Evolutionary conservation across 768 basidiomycete species (phyloP).

Genomic region (Podaxis pistillaris): DNA sequence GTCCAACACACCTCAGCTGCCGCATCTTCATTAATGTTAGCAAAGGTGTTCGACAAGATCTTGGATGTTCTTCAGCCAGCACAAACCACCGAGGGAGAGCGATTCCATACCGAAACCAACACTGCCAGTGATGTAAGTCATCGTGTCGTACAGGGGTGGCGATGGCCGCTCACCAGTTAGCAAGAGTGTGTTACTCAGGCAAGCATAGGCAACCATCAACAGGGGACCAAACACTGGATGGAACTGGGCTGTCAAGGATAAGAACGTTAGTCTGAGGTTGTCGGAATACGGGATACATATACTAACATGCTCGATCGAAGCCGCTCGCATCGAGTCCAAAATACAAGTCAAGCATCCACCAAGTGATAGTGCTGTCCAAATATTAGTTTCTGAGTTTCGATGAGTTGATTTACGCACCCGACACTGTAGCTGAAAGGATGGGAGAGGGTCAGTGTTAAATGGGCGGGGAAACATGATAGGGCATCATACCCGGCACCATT

Average conservation of each 20-base stretch:
- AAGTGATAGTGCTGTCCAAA: slow-evolving; percentile 53
- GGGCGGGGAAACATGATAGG: not conserved
- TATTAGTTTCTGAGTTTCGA: not conserved
- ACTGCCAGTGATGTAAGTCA: slow-evolving; percentile 39
- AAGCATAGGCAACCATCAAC: slow-evolving; percentile 90
- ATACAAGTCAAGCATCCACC: slow-evolving; percentile 95
- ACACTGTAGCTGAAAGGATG: slow-evolving; percentile 25
- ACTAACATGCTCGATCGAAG: slow-evolving; percentile 78
- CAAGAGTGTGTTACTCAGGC: slow-evolving; percentile 88
- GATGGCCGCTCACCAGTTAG: slow-evolving; percentile 61
- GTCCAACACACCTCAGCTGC: slow-evolving; percentile 70
- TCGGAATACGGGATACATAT: not conserved
- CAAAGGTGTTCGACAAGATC: slow-evolving; percentile 96
- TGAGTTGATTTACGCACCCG: slow-evolving; percentile 22
- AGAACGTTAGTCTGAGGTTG: not conserved
- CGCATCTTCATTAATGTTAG: slow-evolving; percentile 90
- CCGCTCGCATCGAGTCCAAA: slow-evolving; percentile 95
- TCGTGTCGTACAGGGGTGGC: slow-evolving; percentile 3
- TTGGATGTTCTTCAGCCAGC: slow-evolving; percentile 25
- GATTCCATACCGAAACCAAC: slow-evolving; percentile 65
- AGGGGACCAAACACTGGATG: slow-evolving; percentile 88
- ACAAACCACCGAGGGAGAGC: not conserved
- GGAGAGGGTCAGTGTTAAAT: slow-evolving; percentile 1
- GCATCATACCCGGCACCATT: slow-evolving; percentile 52
- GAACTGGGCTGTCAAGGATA: slow-evolving; percentile 51